Evolutionary conservation across 2,329 filamentous ascomycete species (phyloP).

Genomic region (Colletotrichum truncatum): DNA sequence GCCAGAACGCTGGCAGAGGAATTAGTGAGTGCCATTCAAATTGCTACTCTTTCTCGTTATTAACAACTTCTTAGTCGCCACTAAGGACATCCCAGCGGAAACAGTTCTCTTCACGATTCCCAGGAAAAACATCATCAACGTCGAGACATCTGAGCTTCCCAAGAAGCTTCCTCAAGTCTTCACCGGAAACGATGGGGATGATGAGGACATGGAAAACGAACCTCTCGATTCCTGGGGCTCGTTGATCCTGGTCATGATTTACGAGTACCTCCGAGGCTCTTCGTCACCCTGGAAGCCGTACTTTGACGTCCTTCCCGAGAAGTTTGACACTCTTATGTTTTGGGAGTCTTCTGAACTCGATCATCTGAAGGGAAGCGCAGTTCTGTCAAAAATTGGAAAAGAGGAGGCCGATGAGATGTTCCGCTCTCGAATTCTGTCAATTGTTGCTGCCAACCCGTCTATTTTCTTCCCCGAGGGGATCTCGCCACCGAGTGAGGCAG

Average conservation of each 20-base stretch:
- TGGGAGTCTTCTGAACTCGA: slow-evolving; percentile 78
- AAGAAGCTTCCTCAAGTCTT: slow-evolving; percentile 65
- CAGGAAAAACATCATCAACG: slow-evolving; percentile 74
- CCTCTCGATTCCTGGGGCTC: slow-evolving; percentile 64
- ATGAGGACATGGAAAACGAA: slow-evolving; percentile 43
- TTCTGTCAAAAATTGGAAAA: slow-evolving; percentile 81
- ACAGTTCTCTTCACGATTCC: slow-evolving; percentile 86
- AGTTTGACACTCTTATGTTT: slow-evolving; percentile 91
- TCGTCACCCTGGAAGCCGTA: slow-evolving; percentile 81
- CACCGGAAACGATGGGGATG: slow-evolving; percentile 41
- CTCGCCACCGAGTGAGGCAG: slow-evolving; percentile 48
- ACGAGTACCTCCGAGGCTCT: slow-evolving; percentile 70
- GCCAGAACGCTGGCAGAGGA: slow-evolving; percentile 61
- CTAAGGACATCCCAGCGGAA: slow-evolving; percentile 74
- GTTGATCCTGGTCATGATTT: slow-evolving; percentile 81
- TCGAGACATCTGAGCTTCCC: slow-evolving; percentile 76
- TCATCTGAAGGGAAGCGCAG: slow-evolving; percentile 79
- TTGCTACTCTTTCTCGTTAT: neutral
- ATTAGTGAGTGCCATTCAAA: slow-evolving; percentile 51
- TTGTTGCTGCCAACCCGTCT: slow-evolving; percentile 53
- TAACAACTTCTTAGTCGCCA: slow-evolving; percentile 66
- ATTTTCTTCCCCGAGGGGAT: slow-evolving; percentile 55
- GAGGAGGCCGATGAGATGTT: slow-evolving; percentile 77
- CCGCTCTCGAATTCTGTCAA: slow-evolving; percentile 59
- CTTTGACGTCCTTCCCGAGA: slow-evolving; percentile 75